phyloP scores from a whole-genome alignment of 768 basidiomycete species.

The Dioszegia hungarica region DNA sequence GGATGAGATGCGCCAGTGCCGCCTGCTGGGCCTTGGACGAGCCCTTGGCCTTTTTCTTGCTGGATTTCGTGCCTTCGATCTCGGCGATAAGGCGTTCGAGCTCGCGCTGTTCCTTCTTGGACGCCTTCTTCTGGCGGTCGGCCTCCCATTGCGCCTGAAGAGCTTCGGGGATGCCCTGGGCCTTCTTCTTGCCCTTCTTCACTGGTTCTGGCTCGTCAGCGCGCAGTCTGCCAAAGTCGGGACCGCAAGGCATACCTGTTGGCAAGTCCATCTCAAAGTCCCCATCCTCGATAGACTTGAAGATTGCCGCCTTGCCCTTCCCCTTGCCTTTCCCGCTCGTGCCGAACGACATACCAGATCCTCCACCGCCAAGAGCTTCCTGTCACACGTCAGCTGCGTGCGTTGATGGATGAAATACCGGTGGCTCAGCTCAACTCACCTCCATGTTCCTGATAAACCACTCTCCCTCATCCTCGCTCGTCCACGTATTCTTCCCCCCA shows the following conservation, averaged over 20 bases:
- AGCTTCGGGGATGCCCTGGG: conserved; percentile 54
- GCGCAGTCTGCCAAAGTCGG: background rate
- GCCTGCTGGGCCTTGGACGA: conserved; percentile 51
- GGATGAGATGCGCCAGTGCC: conserved; percentile 31
- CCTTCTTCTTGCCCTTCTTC: conserved; percentile 53
- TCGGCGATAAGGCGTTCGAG: conserved; percentile 58
- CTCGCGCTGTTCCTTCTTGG: conserved; percentile 62
- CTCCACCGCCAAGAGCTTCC: conserved; percentile 62
- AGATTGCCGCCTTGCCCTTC: conserved; percentile 55
- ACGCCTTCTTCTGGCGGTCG: conserved; percentile 79
- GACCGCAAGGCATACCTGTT: conserved; percentile 19
- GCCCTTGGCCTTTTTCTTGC: conserved; percentile 52
- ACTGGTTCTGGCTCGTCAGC: conserved; percentile 27
- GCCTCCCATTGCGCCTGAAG: conserved; percentile 69
- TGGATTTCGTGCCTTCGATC: conserved; percentile 52
- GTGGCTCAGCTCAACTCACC: no score
- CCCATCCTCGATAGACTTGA: conserved; percentile 61
- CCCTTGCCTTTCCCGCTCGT: conserved; percentile 55
- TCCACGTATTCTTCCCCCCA: conserved; percentile 49
- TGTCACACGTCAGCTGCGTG: conserved; percentile 33
- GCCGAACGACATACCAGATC: conserved; percentile 49
- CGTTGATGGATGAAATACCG: background rate
- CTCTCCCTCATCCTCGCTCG: conserved; percentile 56
- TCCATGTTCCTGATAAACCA: conserved; percentile 58
- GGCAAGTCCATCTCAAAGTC: conserved; percentile 47